Evolutionary conservation across 768 basidiomycete genomes (phyloP).

Genomic region (Mycena indigotica): DNA sequence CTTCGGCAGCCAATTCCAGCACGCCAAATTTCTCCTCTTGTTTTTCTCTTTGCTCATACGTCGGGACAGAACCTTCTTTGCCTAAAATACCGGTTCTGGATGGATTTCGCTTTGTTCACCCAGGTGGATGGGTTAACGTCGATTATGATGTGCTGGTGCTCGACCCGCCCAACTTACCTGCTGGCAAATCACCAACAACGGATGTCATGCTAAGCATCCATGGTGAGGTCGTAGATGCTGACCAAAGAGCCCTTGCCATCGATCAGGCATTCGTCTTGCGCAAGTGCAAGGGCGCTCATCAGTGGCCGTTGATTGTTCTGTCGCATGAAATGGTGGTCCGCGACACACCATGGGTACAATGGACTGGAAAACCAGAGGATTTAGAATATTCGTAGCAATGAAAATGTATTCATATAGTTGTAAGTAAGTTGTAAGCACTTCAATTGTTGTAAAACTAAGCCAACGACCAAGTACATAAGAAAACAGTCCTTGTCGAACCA

Average conservation of each 20-base stretch:
- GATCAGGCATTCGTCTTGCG: slow-evolving; percentile 18
- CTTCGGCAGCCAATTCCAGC: slow-evolving; percentile 6
- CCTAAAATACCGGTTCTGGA: slow-evolving; percentile 11
- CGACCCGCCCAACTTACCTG: not conserved
- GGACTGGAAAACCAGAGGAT: slow-evolving; percentile 8
- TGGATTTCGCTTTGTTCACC: slow-evolving; percentile 11
- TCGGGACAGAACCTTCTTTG: slow-evolving; percentile 9
- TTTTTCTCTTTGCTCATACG: not conserved
- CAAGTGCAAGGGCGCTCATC: slow-evolving; percentile 7
- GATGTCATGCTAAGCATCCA: slow-evolving; percentile 12
- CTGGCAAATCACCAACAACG: not conserved
- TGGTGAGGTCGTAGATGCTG: slow-evolving; percentile 11
- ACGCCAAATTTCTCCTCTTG: not conserved
- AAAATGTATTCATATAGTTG: too few species aligned
- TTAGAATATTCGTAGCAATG: not conserved
- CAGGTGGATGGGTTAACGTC: not conserved
- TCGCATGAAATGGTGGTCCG: slow-evolving; percentile 19
- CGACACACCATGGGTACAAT: slow-evolving; percentile 18
- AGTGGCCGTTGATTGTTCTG: slow-evolving; percentile 15
- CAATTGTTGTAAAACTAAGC: too few species aligned
- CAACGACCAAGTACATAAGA: too few species aligned
- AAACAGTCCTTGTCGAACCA: too few species aligned
- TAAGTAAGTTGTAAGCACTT: too few species aligned
- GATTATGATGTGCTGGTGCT: slow-evolving; percentile 18
- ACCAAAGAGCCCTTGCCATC: slow-evolving; percentile 11